Base-by-base conservation (phyloP, 1,284 basidiomycete genomes). In the Neotropicomus parvogracilis region DNA sequence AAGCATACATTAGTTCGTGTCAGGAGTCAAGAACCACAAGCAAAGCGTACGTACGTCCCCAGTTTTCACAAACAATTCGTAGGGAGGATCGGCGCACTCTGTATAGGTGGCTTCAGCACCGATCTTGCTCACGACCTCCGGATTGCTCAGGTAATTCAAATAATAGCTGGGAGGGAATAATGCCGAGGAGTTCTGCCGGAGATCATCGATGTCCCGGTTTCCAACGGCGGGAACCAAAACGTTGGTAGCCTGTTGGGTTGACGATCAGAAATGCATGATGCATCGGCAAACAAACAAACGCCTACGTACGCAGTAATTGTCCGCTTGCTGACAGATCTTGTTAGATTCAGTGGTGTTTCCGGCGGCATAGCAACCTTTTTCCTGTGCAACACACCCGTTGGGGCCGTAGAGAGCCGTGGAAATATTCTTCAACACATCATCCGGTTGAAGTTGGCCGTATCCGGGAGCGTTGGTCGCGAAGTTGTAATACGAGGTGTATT, bases 401-500 rank as follows among this genome's bases (percentile, higher is more conserved):
- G 68, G 42, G 6, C 60, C 64, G 50, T 74, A 81, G 61, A 71
- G 81, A 0, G 75, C 66, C 4, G 72, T 52, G 24, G 77, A 81
- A 17, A 84, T 65, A 40, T 71, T 53, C 17, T 68, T 58, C 41
- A 85, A 60, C 3, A 78, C 74, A 3, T 58, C 50, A 39, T 75
- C 67, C 26, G 69, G 70, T 51, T 79, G 77, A 3, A 85, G 73
- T 53, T 73, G 81, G 8, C 82, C 81, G 52, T 84, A 85, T 16
- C 81, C 80, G 3, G 82, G 82, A 0, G 82, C 82, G 35, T 80
- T 60, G 0, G 72, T 75, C 0, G 80, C 78, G 50, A 83, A 85
- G 36, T 71, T 70, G 48, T 85, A 70, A 50, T 79, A 84, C 6
- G 82, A 77, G 53, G 80, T 59, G 56, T 79, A 77, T 54, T 84